Conservation (phyloP, 2,329 filamentous ascomycete genomes). For the Aschersonia sp. region DNA sequence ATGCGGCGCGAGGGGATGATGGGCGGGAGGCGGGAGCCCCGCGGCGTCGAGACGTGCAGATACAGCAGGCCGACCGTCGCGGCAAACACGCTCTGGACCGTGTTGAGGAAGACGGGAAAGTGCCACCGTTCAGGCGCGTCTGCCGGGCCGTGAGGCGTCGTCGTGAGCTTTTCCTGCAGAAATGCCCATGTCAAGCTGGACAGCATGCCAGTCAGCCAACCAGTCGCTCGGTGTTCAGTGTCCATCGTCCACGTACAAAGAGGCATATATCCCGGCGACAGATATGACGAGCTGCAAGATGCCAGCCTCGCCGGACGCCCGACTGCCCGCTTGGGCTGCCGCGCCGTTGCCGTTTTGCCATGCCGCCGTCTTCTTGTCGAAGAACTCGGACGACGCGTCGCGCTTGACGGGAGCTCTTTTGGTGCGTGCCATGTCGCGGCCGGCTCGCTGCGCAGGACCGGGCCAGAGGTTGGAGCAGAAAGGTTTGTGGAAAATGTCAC, state of each 20-base stretch:
- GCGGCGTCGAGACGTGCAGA: constrained; percentile 49
- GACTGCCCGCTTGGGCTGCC: not conserved
- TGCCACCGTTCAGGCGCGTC: constrained; percentile 64
- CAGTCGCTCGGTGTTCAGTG: not conserved
- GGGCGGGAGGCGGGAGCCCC: constrained; percentile 29
- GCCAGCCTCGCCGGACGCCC: constrained; percentile 37
- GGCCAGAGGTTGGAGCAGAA: not conserved
- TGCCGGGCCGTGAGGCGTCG: constrained; percentile 62
- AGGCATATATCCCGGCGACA: constrained; percentile 90
- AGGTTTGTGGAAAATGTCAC: too few species aligned
- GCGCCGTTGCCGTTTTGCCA: constrained; percentile 15
- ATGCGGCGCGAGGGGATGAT: constrained; percentile 69
- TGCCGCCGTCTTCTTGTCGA: constrained; percentile 30
- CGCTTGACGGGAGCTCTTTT: constrained; percentile 57
- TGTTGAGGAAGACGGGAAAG: constrained; percentile 91
- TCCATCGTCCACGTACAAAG: constrained; percentile 52
- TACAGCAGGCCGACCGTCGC: constrained; percentile 72
- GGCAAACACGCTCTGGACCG: constrained; percentile 82
- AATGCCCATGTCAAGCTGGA: constrained; percentile 85
- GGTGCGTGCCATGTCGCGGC: constrained; percentile 46
- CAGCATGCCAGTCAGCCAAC: not conserved
- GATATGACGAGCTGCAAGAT: constrained; percentile 67
- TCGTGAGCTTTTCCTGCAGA: constrained; percentile 94
- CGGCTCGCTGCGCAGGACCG: too few species aligned
- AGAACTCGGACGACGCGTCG: constrained; percentile 51